Evolutionary conservation across 768 basidiomycete species (phyloP).

Genomic region (Tylopilus vinaceipallidus): DNA sequence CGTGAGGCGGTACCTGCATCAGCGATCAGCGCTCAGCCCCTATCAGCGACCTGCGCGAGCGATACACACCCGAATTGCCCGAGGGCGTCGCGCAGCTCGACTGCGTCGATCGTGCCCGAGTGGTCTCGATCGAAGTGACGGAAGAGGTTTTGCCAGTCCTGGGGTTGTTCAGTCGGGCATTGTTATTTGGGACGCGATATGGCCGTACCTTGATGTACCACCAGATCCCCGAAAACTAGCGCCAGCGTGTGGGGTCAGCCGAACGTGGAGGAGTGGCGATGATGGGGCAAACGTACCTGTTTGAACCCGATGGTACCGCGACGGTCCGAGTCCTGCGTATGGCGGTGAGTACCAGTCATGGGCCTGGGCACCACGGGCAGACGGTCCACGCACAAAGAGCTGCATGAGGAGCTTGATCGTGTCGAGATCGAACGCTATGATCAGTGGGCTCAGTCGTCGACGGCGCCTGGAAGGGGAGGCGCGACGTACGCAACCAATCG

Average conservation of each 20-base stretch:
- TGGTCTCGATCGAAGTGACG: conserved; percentile 81
- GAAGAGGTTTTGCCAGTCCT: conserved; percentile 87
- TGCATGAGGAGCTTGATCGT: conserved; percentile 84
- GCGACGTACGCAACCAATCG: conserved; percentile 71
- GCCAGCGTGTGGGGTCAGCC: no score
- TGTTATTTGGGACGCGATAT: neutral
- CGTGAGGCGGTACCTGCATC: conserved; percentile 57
- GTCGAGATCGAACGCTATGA: conserved; percentile 77
- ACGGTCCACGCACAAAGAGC: conserved; percentile 57
- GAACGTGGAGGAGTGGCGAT: no score
- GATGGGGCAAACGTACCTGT: conserved; percentile 45
- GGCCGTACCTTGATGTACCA: conserved; percentile 66
- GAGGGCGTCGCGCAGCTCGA: conserved; percentile 68
- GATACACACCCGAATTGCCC: conserved; percentile 62
- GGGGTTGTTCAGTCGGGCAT: neutral
- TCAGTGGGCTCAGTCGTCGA: neutral
- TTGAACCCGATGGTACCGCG: conserved; percentile 79
- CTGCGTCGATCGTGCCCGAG: conserved; percentile 73
- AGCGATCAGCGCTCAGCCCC: neutral
- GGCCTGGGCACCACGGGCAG: neutral
- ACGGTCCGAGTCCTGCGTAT: conserved; percentile 59
- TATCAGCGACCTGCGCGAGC: no score
- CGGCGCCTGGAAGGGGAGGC: neutral
- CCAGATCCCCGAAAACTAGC: conserved; percentile 71
- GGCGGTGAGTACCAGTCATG: neutral